Conservation (phyloP, 1,284 basidiomycete genomes). For the Phellinidium pouzarii region DNA sequence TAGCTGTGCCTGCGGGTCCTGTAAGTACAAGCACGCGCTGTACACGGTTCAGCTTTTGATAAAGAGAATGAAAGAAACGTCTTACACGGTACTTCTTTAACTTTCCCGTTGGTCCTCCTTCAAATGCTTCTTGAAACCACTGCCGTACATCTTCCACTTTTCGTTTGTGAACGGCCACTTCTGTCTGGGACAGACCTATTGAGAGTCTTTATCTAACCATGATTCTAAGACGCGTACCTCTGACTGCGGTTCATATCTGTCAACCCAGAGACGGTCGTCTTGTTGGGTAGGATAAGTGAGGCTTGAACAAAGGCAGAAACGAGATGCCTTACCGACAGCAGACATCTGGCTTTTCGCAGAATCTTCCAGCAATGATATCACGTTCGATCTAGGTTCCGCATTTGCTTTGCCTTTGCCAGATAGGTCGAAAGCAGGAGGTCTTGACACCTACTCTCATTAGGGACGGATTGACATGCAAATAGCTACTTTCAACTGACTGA, state of each 20-base stretch:
- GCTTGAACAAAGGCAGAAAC: not conserved
- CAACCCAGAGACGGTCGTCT: conserved; percentile 68
- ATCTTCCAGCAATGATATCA: conserved; percentile 18
- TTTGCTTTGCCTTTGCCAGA: conserved; percentile 43
- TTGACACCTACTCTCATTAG: conserved; percentile 27
- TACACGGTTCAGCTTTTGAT: not conserved
- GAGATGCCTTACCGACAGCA: not conserved
- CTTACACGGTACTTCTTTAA: conserved; percentile 74
- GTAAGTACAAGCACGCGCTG: conserved; percentile 82
- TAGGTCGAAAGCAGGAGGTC: conserved; percentile 31
- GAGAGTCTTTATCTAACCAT: conserved; percentile 4
- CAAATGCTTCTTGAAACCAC: conserved; percentile 84
- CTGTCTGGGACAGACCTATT: conserved; percentile 38
- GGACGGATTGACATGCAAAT: conserved; percentile 13
- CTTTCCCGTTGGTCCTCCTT: conserved; percentile 52
- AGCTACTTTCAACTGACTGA: conserved; percentile 31
- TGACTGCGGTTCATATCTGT: conserved; percentile 61
- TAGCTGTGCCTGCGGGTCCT: conserved; percentile 87
- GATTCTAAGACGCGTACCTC: conserved; percentile 40
- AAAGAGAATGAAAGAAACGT: conserved; percentile 19
- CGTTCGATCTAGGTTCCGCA: conserved; percentile 24
- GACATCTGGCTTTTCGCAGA: conserved; percentile 21
- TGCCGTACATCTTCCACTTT: conserved; percentile 81
- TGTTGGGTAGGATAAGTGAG: conserved; percentile 7
- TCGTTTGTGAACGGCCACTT: conserved; percentile 83